Conservation (phyloP, 2,329 filamentous ascomycete genomes). For the Didymella arachidicola region DNA sequence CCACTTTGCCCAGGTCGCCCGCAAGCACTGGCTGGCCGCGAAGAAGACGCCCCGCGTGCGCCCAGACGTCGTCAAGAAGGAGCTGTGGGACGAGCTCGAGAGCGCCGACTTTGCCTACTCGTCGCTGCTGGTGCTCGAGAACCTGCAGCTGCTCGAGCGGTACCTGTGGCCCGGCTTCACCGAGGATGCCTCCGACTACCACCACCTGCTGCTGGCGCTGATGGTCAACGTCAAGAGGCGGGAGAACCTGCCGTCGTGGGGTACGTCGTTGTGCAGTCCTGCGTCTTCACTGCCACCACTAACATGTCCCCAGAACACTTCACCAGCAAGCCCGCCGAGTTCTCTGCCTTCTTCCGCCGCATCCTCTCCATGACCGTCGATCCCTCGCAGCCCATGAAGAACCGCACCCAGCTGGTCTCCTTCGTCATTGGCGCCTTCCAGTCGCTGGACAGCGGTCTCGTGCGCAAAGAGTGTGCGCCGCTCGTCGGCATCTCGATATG, state of each 20-base stretch:
- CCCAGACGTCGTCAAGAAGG: conserved; percentile 79
- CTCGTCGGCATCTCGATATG: conserved; percentile 94
- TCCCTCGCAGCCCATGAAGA: conserved; percentile 52
- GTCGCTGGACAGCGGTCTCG: conserved; percentile 84
- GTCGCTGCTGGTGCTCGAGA: conserved; percentile 83
- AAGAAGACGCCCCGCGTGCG: conserved; percentile 73
- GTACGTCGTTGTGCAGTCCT: conserved; percentile 56
- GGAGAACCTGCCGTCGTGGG: conserved; percentile 88
- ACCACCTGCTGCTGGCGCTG: conserved; percentile 85
- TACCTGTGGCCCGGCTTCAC: conserved; percentile 95
- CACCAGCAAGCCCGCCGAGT: conserved; percentile 76
- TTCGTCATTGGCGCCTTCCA: conserved; percentile 94
- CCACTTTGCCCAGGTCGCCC: conserved; percentile 73
- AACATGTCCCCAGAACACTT: conserved; percentile 69
- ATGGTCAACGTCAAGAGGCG: conserved; percentile 88
- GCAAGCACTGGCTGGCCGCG: conserved; percentile 81
- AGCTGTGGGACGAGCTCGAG: conserved; percentile 89
- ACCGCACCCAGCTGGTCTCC: conserved; percentile 80
- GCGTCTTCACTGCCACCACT: conserved; percentile 35
- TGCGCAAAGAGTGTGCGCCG: conserved; percentile 95
- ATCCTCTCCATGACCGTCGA: conserved; percentile 83
- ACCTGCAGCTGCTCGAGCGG: conserved; percentile 86
- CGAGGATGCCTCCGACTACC: conserved; percentile 88
- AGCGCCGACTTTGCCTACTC: conserved; percentile 79
- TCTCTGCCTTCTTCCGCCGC: conserved; percentile 88